Conservation (phyloP, 78 protist species). For the Cyanophora paradoxa region DNA sequence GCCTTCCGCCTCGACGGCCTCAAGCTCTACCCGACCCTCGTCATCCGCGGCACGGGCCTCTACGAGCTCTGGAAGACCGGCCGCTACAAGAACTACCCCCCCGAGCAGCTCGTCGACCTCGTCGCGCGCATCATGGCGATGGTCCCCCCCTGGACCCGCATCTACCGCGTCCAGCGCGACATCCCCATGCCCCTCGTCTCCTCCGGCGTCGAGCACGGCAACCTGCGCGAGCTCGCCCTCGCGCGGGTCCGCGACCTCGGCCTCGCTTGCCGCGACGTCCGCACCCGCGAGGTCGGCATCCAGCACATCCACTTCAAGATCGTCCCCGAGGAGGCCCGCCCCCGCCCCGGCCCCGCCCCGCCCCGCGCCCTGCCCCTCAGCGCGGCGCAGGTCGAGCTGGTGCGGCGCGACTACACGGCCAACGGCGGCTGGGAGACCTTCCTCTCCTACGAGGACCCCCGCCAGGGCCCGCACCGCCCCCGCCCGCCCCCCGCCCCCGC, state of each 20-base stretch:
- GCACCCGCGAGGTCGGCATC: slow-evolving; percentile 74
- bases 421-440: slow-evolving; percentile 95
- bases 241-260: slow-evolving; percentile 69
- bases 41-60: slow-evolving; percentile 88
- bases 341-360: slow-evolving; percentile 67
- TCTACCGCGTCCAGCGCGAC: slow-evolving; percentile 89
- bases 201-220: slow-evolving; percentile 87
- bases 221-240: slow-evolving; percentile 79
- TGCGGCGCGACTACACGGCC: slow-evolving; percentile 88
- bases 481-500: too few species aligned
- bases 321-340: slow-evolving; percentile 46
- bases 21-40: slow-evolving; percentile 92
- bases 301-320: slow-evolving; percentile 18
- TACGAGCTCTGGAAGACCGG: slow-evolving; percentile 80
- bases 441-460: slow-evolving; percentile 89
- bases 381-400: slow-evolving; percentile 79
- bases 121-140: slow-evolving; percentile 65
- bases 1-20: slow-evolving; percentile 88
- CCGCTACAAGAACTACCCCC: slow-evolving; percentile 59
- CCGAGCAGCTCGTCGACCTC: slow-evolving; percentile 46
- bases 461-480: slow-evolving; percentile 47
- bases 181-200: slow-evolving; percentile 94
- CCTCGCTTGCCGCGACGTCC: slow-evolving; percentile 56
- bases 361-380: slow-evolving; percentile 4
- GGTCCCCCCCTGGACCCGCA: slow-evolving; percentile 93